Base-by-base conservation (phyloP, 345 rosid genomes). In the Linum usitatissimum region DNA sequence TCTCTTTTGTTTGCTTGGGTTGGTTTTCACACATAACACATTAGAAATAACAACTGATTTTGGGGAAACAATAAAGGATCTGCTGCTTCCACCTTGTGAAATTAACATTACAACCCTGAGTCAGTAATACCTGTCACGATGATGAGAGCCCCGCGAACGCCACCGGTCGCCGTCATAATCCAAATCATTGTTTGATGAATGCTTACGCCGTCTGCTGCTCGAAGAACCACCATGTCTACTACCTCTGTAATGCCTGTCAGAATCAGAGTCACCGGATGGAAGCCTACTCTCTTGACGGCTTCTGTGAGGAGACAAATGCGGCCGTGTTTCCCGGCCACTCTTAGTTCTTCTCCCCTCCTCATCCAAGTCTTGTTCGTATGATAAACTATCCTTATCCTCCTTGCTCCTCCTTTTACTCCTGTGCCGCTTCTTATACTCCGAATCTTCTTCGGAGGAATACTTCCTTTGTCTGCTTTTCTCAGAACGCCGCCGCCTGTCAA, bases 391-490 rank as follows among this genome's bases (percentile, higher is more conserved):
- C 62, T 63, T 77, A 68, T 75, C 68, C 45, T 68, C 67, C 57
- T 34, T 34, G 38, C 59, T 67, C 68, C 59, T 67, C 68, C 67
- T 68, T 56, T 65, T 74, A 56, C 60, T 64, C 70, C 70, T 66
- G 39, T 51, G 64, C 63, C 28, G 60, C 75, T 45, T 0, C 51
- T 45, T 45, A 13, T 45, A 45, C 17, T 45, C 51, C 10, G 51
- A 45, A 45, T 45, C 51, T 45, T 45, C 51, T 10, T 10, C 15
- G 7, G 38, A 6, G 8, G 73, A 64, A 23, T 70, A 59, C 61
- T 61, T 72, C 71, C 73, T 80, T 17, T 19, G 64, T 60, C 70
- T 76, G 66, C 79, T 74, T 67, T 71, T 75, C 58, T 62, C 69
- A 40, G 59, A 61, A 28, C 61, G 28, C 28, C 28, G 28, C 28